A percentile compares a stretch with the other conserved stretches of the same genome.
Evolutionary conservation across 2,329 filamentous ascomycete species (phyloP).

Genomic region (Talaromyces sp.): DNA sequence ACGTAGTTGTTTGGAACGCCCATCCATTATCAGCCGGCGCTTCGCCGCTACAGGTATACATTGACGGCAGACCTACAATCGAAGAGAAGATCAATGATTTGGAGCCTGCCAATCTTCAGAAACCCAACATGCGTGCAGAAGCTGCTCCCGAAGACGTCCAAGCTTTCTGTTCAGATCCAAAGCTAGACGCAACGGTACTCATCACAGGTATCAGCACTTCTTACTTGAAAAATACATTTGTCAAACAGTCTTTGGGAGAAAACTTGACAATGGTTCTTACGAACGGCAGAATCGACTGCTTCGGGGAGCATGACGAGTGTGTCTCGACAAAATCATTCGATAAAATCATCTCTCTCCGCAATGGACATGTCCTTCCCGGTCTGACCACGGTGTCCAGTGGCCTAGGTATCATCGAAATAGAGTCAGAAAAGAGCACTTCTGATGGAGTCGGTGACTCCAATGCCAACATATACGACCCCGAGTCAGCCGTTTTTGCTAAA

Average conservation of each 20-base stretch:
- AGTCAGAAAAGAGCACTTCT: slow-evolving; percentile 50
- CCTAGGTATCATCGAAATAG: slow-evolving; percentile 62
- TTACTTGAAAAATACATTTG: slow-evolving; percentile 27
- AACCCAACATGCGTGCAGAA: slow-evolving; percentile 27
- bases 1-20: slow-evolving; percentile 61
- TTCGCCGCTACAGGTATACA: slow-evolving; percentile 60
- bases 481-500: slow-evolving; percentile 40
- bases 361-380: slow-evolving; percentile 59
- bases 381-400: slow-evolving; percentile 60
- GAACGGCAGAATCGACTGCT: slow-evolving; percentile 54
- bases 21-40: slow-evolving; percentile 60
- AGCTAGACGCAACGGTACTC: slow-evolving; percentile 32
- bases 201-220: slow-evolving; percentile 26
- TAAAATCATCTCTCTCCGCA: slow-evolving; percentile 47
- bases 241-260: background rate
- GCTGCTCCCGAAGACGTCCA: slow-evolving; percentile 22
- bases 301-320: slow-evolving; percentile 52
- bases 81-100: slow-evolving; percentile 21
- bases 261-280: slow-evolving; percentile 50
- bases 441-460: slow-evolving; percentile 49
- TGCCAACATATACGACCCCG: slow-evolving; percentile 48
- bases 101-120: background rate
- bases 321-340: slow-evolving; percentile 37
- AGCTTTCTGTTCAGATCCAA: slow-evolving; percentile 18
- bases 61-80: slow-evolving; percentile 53